Evolutionary conservation across 192 early-diverging fungal genomes (phyloP).

Genomic region (Backusella tarrabulga): DNA sequence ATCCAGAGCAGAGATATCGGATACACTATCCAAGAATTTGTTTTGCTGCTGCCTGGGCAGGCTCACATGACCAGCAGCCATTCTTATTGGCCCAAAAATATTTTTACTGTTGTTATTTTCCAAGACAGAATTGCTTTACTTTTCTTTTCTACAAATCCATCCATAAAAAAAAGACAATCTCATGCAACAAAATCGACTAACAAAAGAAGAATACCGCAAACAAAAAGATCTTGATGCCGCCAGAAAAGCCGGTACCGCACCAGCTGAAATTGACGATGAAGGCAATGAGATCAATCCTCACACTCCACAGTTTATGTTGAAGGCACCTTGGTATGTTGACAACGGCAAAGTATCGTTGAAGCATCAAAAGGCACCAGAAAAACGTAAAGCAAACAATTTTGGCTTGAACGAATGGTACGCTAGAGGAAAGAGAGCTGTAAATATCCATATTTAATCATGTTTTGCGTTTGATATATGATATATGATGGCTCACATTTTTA

Average conservation of each 20-base stretch:
- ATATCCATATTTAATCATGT: constrained; percentile 2
- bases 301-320: constrained; percentile 94
- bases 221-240: constrained; percentile 96
- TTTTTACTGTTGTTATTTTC: neutral
- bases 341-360: constrained; percentile 81
- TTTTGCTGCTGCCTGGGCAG: neutral
- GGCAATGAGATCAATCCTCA: constrained; percentile 98
- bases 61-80: neutral
- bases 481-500: neutral
- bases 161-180: neutral
- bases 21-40: neutral
- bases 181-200: constrained; percentile 56
- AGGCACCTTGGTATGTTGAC: constrained; percentile 93
- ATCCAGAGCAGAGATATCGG: no score
- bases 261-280: constrained; percentile 80
- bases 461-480: neutral
- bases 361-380: constrained; percentile 71
- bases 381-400: constrained; percentile 29
- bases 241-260: constrained; percentile 90
- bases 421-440: constrained; percentile 65
- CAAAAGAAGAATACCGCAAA: constrained; percentile 90
- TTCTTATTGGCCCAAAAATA: neutral
- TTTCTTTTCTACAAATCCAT: neutral
- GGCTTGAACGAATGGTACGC: constrained; percentile 67
- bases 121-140: neutral